These are phyloP conservation scores for Talaromyces atroroseus DNA, from an alignment of 2,329 filamentous ascomycete genomes.

Conservation along the genomic window DNA sequence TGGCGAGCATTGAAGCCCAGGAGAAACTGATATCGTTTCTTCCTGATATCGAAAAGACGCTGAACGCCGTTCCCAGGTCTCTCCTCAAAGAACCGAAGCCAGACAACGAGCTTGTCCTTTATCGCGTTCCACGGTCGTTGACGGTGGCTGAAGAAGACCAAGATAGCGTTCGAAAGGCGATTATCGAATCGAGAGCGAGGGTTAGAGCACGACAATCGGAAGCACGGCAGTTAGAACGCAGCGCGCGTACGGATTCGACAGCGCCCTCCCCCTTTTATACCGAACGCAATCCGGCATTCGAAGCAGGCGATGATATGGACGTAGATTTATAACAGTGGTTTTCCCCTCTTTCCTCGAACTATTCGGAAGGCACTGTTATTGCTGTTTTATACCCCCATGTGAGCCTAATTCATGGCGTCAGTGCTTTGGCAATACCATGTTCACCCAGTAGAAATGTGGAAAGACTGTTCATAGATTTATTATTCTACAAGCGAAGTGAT, in stretches of 20 bases:
- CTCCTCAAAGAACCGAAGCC: constrained; percentile 50
- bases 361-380: not conserved
- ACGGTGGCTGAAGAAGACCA: constrained; percentile 67
- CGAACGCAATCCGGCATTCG: not conserved
- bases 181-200: constrained; percentile 70
- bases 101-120: constrained; percentile 68
- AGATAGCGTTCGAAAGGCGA: constrained; percentile 71
- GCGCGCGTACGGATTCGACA: not conserved
- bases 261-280: not conserved
- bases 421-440: no score
- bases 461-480: no score
- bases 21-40: constrained; percentile 67
- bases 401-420: not conserved
- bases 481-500: not conserved
- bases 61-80: constrained; percentile 64
- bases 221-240: constrained; percentile 38
- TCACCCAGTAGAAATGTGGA: no score
- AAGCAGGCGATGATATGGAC: constrained; percentile 6
- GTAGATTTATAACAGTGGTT: constrained; percentile 5
- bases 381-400: not conserved
- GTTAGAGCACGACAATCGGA: constrained; percentile 49
- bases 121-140: constrained; percentile 71
- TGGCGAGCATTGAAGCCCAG: constrained; percentile 61
- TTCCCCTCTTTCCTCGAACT: not conserved
- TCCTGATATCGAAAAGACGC: constrained; percentile 76